phyloP scores from a whole-genome alignment of 176 grass and related monocot genomes.

The Pontederia crassipes region DNA sequence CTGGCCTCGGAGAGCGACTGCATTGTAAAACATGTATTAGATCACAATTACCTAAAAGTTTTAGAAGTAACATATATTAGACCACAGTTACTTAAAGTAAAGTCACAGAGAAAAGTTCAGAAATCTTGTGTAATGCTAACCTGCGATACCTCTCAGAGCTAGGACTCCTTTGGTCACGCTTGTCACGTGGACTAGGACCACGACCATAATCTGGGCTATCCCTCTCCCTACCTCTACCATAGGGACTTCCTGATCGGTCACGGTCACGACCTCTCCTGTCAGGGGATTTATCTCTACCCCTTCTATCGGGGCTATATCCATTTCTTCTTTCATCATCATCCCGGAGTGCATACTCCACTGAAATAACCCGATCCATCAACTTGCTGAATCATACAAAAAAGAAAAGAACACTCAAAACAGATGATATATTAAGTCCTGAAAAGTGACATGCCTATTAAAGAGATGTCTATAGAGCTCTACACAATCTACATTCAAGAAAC shows the following conservation, averaged over 20 bases:
- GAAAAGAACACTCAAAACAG: conserved; percentile 2
- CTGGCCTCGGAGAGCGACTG: conserved; percentile 39
- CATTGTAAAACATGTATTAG: conserved; percentile 15
- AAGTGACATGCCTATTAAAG: background rate
- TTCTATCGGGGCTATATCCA: conserved; percentile 74
- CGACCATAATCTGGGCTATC: conserved; percentile 28
- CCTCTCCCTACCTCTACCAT: conserved; percentile 22
- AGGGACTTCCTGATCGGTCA: conserved; percentile 13
- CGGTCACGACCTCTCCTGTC: conserved; percentile 67
- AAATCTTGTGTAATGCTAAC: conserved; percentile 7
- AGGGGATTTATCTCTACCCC: conserved; percentile 59
- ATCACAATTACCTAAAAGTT: background rate
- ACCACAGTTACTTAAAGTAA: background rate
- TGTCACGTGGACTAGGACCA: conserved; percentile 37
- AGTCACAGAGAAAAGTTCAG: background rate
- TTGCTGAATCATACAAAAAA: conserved; percentile 35
- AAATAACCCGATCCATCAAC: conserved; percentile 85
- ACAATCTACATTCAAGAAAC: too few relatives aligned
- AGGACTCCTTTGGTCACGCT: conserved; percentile 42
- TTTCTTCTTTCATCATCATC: conserved; percentile 76
- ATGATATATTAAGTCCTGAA: background rate
- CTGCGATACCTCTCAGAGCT: conserved; percentile 40
- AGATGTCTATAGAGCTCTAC: background rate
- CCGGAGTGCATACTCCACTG: conserved; percentile 86
- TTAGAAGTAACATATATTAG: background rate